phyloP scores from a whole-genome alignment of 1,139 yeast species.

The Pichia sp. region DNA sequence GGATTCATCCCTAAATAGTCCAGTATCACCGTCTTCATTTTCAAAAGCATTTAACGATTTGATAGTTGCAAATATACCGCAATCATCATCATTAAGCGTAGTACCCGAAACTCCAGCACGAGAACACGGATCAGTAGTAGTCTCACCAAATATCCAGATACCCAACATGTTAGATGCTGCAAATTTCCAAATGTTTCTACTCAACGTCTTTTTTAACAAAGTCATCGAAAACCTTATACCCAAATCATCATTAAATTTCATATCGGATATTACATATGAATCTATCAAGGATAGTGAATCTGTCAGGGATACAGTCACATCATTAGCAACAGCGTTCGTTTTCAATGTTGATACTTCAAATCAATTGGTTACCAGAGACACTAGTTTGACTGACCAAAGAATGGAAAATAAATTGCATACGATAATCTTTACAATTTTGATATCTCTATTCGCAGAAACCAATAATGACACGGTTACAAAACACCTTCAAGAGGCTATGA shows the following conservation, averaged over 20 bases:
- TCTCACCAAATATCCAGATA: too few relatives aligned
- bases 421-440: constrained; percentile 3
- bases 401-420: constrained; percentile 2
- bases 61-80: too few relatives aligned
- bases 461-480: neutral
- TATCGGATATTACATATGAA: constrained; percentile 7
- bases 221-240: constrained; percentile 4
- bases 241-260: neutral
- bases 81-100: too few relatives aligned
- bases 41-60: too few relatives aligned
- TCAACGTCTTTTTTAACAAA: constrained; percentile 7
- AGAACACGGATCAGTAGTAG: too few relatives aligned
- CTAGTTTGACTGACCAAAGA: neutral
- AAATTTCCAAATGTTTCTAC: neutral
- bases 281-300: neutral
- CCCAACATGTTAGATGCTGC: neutral
- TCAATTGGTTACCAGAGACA: too few relatives aligned
- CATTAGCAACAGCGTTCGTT: constrained; percentile 1
- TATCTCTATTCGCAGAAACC: neutral
- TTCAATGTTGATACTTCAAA: constrained; percentile 1
- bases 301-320: neutral
- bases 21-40: too few relatives aligned
- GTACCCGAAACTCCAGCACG: too few relatives aligned
- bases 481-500: neutral
- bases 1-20: too few relatives aligned